Evolutionary conservation across 2,329 filamentous ascomycete species (phyloP), one percentile per base, ranked within the genome.

Genomic region (Aspergillus thermomutatus): DNA sequence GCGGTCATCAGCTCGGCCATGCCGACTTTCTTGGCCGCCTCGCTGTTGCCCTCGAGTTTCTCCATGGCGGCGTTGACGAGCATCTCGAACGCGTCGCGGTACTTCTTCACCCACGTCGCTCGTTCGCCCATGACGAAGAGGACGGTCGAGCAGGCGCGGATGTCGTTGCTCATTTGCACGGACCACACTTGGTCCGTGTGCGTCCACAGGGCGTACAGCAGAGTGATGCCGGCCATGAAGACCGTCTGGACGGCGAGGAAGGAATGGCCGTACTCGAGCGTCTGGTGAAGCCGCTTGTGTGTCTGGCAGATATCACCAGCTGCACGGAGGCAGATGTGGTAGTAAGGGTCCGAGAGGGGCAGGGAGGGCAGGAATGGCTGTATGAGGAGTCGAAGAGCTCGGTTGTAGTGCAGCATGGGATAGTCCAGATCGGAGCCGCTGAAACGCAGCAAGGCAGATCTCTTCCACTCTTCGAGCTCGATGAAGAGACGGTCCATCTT

Each of bases 101-200:
- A 80, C 58, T 76, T 76, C 53, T 75, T 77, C 3, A 80, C 78
- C 76, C 77, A 80, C 0, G 73, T 66, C 7, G 78, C 78, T 28
- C 78, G 73, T 60, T 81, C 79, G 4, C 77, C 73, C 77, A 81
- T 81, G 41, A 80, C 77, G 51, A 80, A 80, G 1, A 81, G 68
- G 1, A 80, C 78, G 1, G 78, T 72, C 1, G 77, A 80, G 65
- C 78, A 80, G 3, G 79, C 78, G 34, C 79, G 77, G 50, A 81
- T 74, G 49, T 81, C 78, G 60, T 81, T 78, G 60, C 77, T 77
- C 55, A 80, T 73, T 5, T 72, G 70, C n/a, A 80, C 74, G 9
- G 77, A 79, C 79, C 79, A 81, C 9, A 80, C 71, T 31, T 69
- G 66, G 43, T 77, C 71, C n/a, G 73, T 75, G 45, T 77, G 76